Evolutionary conservation across 352 stramenopile species (phyloP).

Genomic region (Elongisporangium prolatum): DNA sequence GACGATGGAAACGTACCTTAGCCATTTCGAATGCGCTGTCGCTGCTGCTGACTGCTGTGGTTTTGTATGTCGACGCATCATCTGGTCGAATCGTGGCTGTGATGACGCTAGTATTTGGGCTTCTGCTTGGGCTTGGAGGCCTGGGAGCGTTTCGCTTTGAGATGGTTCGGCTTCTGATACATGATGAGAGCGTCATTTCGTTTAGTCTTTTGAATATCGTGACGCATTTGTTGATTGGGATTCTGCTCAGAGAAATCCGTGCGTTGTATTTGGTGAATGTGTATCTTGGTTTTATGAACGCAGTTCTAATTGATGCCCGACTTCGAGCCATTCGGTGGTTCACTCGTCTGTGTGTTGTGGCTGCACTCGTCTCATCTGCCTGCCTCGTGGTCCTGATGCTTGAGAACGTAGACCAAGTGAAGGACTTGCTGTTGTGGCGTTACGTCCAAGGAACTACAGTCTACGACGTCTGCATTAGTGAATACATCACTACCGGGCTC

Average conservation of each 20-base stretch:
- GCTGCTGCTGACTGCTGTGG: slow-evolving; percentile 15
- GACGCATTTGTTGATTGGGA: slow-evolving; percentile 19
- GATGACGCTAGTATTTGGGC: slow-evolving; percentile 13
- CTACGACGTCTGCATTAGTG: too few species aligned
- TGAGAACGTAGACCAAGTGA: slow-evolving; percentile 9
- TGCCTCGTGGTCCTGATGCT: slow-evolving; percentile 19
- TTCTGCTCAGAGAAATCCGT: slow-evolving; percentile 23
- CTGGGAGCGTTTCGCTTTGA: slow-evolving; percentile 28
- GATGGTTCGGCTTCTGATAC: slow-evolving; percentile 20
- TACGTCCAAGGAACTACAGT: too few species aligned
- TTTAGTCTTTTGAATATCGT: slow-evolving; percentile 20
- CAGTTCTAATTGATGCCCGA: slow-evolving; percentile 24
- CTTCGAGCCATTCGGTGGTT: slow-evolving; percentile 16
- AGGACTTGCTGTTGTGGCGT: slow-evolving; percentile 5
- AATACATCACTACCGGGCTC: too few species aligned
- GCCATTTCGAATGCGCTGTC: slow-evolving; percentile 10
- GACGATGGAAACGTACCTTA: slow-evolving; percentile 14
- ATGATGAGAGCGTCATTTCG: slow-evolving; percentile 38
- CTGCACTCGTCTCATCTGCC: slow-evolving; percentile 2
- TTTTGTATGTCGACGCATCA: slow-evolving; percentile 13
- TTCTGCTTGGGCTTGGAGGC: slow-evolving; percentile 21
- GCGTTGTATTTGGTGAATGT: slow-evolving; percentile 18
- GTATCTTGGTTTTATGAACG: slow-evolving; percentile 24
- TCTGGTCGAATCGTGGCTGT: slow-evolving; percentile 11
- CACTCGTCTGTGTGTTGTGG: slow-evolving; percentile 1